A percentile compares a stretch with the other conserved stretches of the same genome.
These are phyloP conservation scores for Tricholoma sp. DNA, from an alignment of 768 basidiomycete species.

Conservation along the genomic window DNA sequence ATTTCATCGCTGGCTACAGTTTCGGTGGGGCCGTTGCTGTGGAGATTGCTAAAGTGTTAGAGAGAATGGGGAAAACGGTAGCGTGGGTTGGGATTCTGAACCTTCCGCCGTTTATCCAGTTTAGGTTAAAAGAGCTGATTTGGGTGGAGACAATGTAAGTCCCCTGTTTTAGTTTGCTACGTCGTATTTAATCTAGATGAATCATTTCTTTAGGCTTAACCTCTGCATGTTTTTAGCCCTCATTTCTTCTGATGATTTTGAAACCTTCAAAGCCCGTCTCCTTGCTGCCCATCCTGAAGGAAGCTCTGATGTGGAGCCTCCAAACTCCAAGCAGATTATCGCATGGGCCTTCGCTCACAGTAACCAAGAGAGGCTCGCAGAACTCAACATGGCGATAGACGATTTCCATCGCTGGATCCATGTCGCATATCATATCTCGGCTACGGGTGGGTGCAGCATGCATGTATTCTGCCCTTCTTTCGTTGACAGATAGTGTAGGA, in stretches of 20 bases:
- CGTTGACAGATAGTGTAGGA: conserved; percentile 3
- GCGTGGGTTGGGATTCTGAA: conserved; percentile 38
- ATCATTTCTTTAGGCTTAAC: conserved; percentile 26
- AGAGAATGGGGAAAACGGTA: conserved; percentile 27
- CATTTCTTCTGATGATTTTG: conserved; percentile 13
- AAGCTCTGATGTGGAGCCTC: conserved; percentile 15
- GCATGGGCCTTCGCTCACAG: conserved; percentile 18
- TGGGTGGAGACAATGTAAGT: conserved; percentile 25
- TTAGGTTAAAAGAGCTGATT: conserved; percentile 36
- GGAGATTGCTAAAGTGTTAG: conserved; percentile 35
- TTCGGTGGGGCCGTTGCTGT: conserved; percentile 19
- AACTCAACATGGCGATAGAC: conserved; percentile 20
- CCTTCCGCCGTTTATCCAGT: conserved; percentile 36
- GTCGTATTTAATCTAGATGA: too few species aligned
- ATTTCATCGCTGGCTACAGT: conserved; percentile 3
- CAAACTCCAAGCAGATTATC: conserved; percentile 11
- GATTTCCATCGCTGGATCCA: conserved; percentile 24
- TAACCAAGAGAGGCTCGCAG: conserved; percentile 19
- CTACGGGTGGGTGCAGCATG: neutral
- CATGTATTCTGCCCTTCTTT: too few species aligned
- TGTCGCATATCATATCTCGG: conserved; percentile 23
- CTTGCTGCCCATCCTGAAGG: conserved; percentile 14
- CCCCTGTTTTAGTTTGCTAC: too few species aligned
- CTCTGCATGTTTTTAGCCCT: conserved; percentile 37
- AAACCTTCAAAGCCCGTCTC: conserved; percentile 12